A percentile compares a stretch with the other conserved stretches of the same genome.
phyloP scores from a whole-genome alignment of 176 grass and related monocot genomes.

The Aegilops tauschii region DNA sequence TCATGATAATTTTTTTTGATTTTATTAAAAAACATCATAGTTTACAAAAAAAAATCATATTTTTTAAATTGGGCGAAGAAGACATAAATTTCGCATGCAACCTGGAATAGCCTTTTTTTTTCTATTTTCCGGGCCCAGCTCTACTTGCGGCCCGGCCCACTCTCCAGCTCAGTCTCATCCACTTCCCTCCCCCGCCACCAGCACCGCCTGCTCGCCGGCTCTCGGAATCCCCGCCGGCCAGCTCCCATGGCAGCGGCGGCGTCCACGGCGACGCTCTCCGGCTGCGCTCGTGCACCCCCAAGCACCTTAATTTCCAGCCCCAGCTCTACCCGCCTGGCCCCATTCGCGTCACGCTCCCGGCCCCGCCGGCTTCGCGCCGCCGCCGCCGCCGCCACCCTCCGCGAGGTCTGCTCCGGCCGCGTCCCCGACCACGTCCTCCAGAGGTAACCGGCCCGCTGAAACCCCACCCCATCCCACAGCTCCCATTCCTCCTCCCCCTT shows the following conservation, averaged over 20 bases:
- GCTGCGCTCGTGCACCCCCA: neutral
- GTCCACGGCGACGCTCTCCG: neutral
- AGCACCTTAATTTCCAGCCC: neutral
- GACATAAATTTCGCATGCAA: too few relatives aligned
- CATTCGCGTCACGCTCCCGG: neutral
- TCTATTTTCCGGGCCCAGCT: neutral
- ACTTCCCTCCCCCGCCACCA: neutral
- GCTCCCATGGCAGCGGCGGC: neutral
- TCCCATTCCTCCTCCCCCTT: too few relatives aligned
- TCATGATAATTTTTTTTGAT: too few relatives aligned
- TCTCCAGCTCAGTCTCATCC: neutral
- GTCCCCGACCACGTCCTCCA: conserved; percentile 69
- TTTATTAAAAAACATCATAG: too few relatives aligned
- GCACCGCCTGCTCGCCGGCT: neutral
- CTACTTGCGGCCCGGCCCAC: neutral
- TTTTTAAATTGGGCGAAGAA: too few relatives aligned
- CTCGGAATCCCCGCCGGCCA: neutral
- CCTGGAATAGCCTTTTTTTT: neutral
- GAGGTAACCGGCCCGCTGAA: conserved; percentile 31
- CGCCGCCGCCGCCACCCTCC: conserved; percentile 43
- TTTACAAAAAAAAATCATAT: too few relatives aligned
- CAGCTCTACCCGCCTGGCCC: neutral
- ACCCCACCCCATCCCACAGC: neutral
- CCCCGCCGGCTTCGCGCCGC: conserved; percentile 1
- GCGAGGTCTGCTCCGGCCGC: conserved; percentile 60